Evolutionary conservation across 257 asterid genomes (phyloP).

Genomic region (Solanum gandarillasii): DNA sequence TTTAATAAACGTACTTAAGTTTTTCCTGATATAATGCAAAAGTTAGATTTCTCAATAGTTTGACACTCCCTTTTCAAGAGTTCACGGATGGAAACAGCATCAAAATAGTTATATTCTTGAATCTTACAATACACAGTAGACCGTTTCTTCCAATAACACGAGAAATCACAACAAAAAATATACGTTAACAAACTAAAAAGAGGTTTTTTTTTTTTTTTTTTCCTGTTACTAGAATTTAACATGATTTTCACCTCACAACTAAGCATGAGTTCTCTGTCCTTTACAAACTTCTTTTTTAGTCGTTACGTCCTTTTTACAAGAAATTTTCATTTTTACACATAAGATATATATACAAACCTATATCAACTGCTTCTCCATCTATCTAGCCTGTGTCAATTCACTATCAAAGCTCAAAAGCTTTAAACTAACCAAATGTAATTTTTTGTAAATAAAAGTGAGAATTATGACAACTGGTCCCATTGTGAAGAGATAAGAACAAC

Average conservation of each 20-base stretch:
- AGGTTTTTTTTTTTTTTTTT: background rate
- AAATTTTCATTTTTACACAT: background rate
- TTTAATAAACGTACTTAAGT: background rate
- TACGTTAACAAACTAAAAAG: background rate
- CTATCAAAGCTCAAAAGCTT: background rate
- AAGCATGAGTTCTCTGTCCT: background rate
- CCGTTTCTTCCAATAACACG: background rate
- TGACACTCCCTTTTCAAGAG: background rate
- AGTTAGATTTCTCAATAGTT: background rate
- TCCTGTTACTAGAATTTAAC: background rate
- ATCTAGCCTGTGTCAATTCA: background rate
- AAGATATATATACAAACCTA: too few relatives aligned
- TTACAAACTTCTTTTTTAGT: background rate
- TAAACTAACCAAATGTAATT: too few relatives aligned
- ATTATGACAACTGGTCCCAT: background rate
- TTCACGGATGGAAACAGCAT: background rate
- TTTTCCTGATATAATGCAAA: background rate
- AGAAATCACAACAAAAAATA: background rate
- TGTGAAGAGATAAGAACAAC: conserved; percentile 14
- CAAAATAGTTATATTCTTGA: background rate
- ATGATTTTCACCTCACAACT: background rate
- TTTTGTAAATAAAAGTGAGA: background rate
- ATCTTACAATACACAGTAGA: background rate
- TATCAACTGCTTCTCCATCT: background rate
- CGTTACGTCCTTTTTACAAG: background rate